phyloP scores from a whole-genome alignment of 192 early-diverging fungal genomes.

The Backusella australiensis region DNA sequence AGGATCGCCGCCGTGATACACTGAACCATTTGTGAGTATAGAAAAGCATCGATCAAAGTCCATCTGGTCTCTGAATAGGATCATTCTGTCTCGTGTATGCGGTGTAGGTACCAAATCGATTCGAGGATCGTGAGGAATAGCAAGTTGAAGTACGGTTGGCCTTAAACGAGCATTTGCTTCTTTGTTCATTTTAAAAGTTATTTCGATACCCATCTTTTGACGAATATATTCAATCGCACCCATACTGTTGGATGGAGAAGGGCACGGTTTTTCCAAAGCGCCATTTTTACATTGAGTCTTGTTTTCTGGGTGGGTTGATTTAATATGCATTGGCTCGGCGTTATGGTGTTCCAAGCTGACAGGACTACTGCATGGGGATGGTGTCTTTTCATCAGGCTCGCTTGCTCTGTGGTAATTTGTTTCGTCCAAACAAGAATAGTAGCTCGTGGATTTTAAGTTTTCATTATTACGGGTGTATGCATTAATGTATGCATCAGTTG shows the following conservation, averaged over 20 bases:
- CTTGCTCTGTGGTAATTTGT: background rate
- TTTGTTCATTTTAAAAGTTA: background rate
- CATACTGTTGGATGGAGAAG: constrained; percentile 1
- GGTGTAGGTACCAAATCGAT: constrained; percentile 26
- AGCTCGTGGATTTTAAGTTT: constrained; percentile 11
- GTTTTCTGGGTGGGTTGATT: background rate
- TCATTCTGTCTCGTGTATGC: constrained; percentile 27
- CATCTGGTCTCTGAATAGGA: constrained; percentile 26
- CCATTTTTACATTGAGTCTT: too few species aligned
- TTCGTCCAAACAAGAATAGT: background rate
- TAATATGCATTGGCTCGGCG: background rate
- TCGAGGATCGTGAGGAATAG: constrained; percentile 24
- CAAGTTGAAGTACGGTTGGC: constrained; percentile 23
- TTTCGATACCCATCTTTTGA: constrained; percentile 21
- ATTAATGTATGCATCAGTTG: constrained; percentile 25
- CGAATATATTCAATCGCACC: constrained; percentile 29
- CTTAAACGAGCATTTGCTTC: constrained; percentile 11
- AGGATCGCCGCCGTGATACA: constrained; percentile 35
- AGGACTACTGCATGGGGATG: background rate
- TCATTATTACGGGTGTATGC: constrained; percentile 25
- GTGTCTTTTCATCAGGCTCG: background rate
- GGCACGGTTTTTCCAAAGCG: background rate
- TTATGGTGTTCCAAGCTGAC: too few species aligned
- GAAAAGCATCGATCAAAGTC: constrained; percentile 33
- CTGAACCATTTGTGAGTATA: constrained; percentile 11